Evolutionary conservation across 2,329 filamentous ascomycete genomes (phyloP).

Genomic region (Penicillium verrucosum): DNA sequence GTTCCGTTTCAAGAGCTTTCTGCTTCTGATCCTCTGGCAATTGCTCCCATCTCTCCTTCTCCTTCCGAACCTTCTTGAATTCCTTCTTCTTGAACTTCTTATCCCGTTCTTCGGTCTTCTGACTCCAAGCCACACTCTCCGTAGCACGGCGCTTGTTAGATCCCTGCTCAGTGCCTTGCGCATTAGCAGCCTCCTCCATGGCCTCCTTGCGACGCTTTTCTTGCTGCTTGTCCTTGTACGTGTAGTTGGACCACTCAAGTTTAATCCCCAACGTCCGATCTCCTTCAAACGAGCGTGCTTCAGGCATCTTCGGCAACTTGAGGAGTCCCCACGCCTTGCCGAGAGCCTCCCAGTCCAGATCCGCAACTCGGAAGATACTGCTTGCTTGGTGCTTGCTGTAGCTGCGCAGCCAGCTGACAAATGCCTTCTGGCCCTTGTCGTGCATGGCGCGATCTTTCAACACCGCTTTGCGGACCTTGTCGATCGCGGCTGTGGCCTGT

Average conservation of each 20-base stretch:
- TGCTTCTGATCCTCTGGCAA: slow-evolving; percentile 70
- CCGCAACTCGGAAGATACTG: slow-evolving; percentile 80
- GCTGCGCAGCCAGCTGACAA: slow-evolving; percentile 88
- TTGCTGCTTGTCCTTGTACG: slow-evolving; percentile 68
- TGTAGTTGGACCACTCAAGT: slow-evolving; percentile 62
- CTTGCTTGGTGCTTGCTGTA: slow-evolving; percentile 88
- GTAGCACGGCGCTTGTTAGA: slow-evolving; percentile 53
- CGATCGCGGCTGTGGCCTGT: slow-evolving; percentile 58
- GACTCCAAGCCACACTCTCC: slow-evolving; percentile 69
- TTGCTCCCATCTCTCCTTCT: slow-evolving; percentile 59
- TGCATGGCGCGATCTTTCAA: slow-evolving; percentile 64
- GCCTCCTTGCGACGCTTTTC: slow-evolving; percentile 63
- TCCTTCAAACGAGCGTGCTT: slow-evolving; percentile 70
- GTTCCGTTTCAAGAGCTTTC: slow-evolving; percentile 61
- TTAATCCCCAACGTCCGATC: slow-evolving; percentile 59
- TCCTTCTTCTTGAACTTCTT: slow-evolving; percentile 61
- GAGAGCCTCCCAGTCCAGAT: slow-evolving; percentile 81
- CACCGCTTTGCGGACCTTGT: slow-evolving; percentile 58
- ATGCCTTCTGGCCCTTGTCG: slow-evolving; percentile 85
- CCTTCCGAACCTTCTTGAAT: slow-evolving; percentile 61
- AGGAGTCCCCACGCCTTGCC: slow-evolving; percentile 82
- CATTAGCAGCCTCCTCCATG: slow-evolving; percentile 48
- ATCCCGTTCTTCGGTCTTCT: slow-evolving; percentile 64
- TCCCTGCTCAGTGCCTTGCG: slow-evolving; percentile 34
- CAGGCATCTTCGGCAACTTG: slow-evolving; percentile 89